Percentiles rank a stretch among this genome's conserved stretches.
phyloP scores from a whole-genome alignment of 345 rosid species.

The Crucihimalaya himalaica region DNA sequence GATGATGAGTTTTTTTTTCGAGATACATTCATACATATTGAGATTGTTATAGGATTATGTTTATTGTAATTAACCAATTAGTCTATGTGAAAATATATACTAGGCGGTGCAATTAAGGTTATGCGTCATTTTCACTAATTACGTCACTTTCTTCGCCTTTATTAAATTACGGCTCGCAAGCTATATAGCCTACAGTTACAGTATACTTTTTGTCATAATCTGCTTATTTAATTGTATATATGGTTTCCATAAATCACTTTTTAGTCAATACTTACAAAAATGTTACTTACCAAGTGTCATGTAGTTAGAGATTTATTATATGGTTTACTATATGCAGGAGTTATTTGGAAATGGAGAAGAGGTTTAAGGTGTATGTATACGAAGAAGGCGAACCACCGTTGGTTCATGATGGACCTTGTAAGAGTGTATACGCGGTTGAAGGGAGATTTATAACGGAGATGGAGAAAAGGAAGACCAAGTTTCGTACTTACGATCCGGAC shows the following conservation, averaged over 20 bases:
- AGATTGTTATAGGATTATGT: neutral
- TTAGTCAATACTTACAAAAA: constrained; percentile 13
- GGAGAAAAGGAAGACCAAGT: constrained; percentile 54
- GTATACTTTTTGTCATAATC: neutral
- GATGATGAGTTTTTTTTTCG: too few relatives aligned
- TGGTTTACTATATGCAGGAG: constrained; percentile 52
- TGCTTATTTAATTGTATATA: constrained; percentile 23
- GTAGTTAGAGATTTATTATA: too few relatives aligned
- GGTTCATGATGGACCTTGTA: constrained; percentile 85
- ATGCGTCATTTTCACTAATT: constrained; percentile 22
- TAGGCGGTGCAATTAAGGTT: constrained; percentile 22
- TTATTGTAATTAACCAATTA: neutral
- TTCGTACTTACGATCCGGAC: constrained; percentile 55
- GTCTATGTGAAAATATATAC: neutral
- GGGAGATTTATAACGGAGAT: constrained; percentile 85
- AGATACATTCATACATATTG: too few relatives aligned
- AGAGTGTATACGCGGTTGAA: constrained; percentile 73
- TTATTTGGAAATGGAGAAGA: constrained; percentile 81
- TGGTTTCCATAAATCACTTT: constrained; percentile 33
- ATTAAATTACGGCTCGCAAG: constrained; percentile 26
- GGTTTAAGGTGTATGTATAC: constrained; percentile 85
- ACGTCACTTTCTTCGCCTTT: neutral
- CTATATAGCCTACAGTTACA: constrained; percentile 2
- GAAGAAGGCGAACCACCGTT: constrained; percentile 78
- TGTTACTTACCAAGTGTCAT: neutral